Conservation (phyloP, 1,284 basidiomycete genomes). For the Naganishia cerealis region DNA sequence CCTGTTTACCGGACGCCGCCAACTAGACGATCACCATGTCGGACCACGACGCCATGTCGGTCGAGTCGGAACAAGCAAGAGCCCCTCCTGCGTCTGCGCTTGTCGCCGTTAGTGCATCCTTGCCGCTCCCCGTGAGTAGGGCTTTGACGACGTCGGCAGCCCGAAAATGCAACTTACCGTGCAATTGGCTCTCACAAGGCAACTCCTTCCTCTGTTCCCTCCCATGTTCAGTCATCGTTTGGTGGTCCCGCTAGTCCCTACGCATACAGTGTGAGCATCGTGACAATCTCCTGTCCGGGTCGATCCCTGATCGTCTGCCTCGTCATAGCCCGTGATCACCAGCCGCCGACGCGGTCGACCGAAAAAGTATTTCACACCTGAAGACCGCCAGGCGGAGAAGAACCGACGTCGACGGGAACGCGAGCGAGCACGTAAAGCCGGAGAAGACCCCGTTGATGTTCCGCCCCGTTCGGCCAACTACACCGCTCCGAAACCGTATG, state of each 20-base stretch:
- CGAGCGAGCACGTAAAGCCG: slow-evolving; percentile 27
- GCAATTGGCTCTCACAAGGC: background rate
- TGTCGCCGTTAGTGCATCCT: slow-evolving; percentile 10
- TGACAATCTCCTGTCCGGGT: background rate
- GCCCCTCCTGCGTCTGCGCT: slow-evolving; percentile 17
- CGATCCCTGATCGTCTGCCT: background rate
- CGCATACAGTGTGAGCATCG: slow-evolving; percentile 12
- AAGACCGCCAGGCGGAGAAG: slow-evolving; percentile 27
- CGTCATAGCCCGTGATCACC: background rate
- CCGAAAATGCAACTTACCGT: no score
- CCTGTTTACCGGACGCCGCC: background rate
- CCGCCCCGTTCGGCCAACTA: slow-evolving; percentile 21
- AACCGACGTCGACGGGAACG: slow-evolving; percentile 27
- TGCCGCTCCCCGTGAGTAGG: slow-evolving; percentile 4
- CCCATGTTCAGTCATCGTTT: slow-evolving; percentile 19
- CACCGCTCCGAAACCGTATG: slow-evolving; percentile 24
- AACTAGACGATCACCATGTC: background rate
- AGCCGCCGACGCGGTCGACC: slow-evolving; percentile 25
- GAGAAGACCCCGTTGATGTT: slow-evolving; percentile 26
- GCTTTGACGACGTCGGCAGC: background rate
- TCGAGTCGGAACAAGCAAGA: slow-evolving; percentile 18
- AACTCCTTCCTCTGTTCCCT: slow-evolving; percentile 18
- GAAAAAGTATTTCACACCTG: slow-evolving; percentile 13
- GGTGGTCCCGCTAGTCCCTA: slow-evolving; percentile 17
- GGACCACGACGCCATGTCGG: slow-evolving; percentile 10